These are phyloP conservation scores for Kuraishia ogatae DNA, from an alignment of 805 yeast species.

Conservation along the genomic window DNA sequence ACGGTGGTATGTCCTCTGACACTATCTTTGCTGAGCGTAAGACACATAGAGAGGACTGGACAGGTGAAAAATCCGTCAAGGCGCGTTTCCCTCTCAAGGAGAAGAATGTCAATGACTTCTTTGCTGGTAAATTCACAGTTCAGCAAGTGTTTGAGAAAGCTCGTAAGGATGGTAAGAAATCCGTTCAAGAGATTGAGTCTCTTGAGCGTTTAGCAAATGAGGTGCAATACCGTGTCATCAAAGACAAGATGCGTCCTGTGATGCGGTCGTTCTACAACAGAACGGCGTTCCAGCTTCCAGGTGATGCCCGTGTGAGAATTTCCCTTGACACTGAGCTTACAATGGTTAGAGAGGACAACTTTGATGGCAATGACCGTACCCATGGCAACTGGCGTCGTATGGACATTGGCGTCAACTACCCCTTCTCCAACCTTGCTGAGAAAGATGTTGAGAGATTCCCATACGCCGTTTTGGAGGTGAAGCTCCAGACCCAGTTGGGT, in stretches of 20 bases:
- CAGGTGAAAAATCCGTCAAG: constrained; percentile 98
- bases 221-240: constrained; percentile 82
- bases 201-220: constrained; percentile 89
- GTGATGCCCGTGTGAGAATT: constrained; percentile 98
- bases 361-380: constrained; percentile 88
- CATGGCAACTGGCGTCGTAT: constrained; percentile 94
- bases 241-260: constrained; percentile 83
- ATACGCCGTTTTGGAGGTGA: constrained; percentile 95
- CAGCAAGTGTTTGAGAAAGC: constrained; percentile 86
- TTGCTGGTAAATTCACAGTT: constrained; percentile 80
- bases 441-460: constrained; percentile 90
- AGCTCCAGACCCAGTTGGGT: constrained; percentile 94
- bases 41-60: constrained; percentile 99
- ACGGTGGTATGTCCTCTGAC: constrained; percentile 94
- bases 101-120: constrained; percentile 76
- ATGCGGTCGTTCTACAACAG: constrained; percentile 94
- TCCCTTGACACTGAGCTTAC: constrained; percentile 94
- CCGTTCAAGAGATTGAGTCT: constrained; percentile 79
- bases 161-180: constrained; percentile 87
- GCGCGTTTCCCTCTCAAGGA: constrained; percentile 93
- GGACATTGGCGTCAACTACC: constrained; percentile 97
- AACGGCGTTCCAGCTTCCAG: constrained; percentile 98
- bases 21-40: constrained; percentile 93
- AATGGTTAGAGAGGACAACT: constrained; percentile 97
- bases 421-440: constrained; percentile 79